Percentiles rank a stretch among this genome's conserved stretches.
Evolutionary conservation across 129 eudicot species (phyloP).

Genomic region (Lactuca saligna): DNA sequence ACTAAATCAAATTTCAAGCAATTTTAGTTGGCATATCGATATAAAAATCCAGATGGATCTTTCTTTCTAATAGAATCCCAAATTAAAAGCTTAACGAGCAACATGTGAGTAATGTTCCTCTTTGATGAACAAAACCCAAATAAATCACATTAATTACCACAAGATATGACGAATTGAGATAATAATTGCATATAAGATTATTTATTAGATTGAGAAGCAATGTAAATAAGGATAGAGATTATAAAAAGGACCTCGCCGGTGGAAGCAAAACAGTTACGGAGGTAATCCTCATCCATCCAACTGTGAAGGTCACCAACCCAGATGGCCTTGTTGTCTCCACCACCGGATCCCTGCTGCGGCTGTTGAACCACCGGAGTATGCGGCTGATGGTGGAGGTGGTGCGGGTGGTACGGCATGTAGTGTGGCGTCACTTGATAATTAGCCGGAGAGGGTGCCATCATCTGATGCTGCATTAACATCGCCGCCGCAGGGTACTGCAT

Average conservation of each 20-base stretch:
- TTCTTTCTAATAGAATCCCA: not conserved
- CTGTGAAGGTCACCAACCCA: conserved; percentile 89
- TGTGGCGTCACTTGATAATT: conserved; percentile 66
- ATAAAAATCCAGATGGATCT: not conserved
- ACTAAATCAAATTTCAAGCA: not conserved
- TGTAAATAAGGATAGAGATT: not conserved
- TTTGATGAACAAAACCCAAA: not conserved
- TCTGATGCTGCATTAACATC: conserved; percentile 84
- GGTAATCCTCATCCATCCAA: conserved; percentile 97
- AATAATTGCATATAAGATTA: not conserved
- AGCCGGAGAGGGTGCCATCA: conserved; percentile 70
- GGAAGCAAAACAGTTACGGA: conserved; percentile 77
- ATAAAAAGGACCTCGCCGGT: conserved; percentile 61
- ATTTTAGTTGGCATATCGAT: not conserved
- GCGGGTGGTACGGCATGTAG: conserved; percentile 76
- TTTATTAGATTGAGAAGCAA: not conserved
- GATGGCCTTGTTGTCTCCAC: conserved; percentile 69
- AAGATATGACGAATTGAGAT: not conserved
- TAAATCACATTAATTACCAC: conserved; percentile 6
- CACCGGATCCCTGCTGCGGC: conserved; percentile 48
- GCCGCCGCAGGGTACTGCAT: conserved; percentile 88
- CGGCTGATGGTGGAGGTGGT: conserved; percentile 28
- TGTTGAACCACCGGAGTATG: conserved; percentile 31
- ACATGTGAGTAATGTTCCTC: not conserved
- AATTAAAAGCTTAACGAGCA: not conserved